Percentiles rank a stretch among this genome's conserved stretches.
phyloP scores from a whole-genome alignment of 1,284 basidiomycete genomes.

The Irpex rosettiformis region DNA sequence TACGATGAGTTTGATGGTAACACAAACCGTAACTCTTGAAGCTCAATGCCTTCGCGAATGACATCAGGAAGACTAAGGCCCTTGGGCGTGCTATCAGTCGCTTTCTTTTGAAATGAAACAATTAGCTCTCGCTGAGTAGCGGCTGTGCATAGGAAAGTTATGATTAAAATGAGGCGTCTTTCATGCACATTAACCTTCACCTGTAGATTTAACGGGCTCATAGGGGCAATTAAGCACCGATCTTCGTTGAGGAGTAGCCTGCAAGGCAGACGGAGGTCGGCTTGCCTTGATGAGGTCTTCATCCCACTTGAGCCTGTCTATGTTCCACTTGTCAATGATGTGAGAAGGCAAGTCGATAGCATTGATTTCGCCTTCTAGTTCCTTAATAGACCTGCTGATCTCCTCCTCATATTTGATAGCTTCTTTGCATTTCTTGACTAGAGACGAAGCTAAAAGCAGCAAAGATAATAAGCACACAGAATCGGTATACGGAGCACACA shows the following conservation, averaged over 20 bases:
- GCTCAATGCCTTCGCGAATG: slow-evolving; percentile 10
- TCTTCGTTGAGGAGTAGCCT: background rate
- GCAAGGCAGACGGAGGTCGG: background rate
- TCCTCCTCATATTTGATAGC: background rate
- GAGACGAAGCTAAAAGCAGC: background rate
- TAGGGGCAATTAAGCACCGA: background rate
- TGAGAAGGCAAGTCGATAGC: background rate
- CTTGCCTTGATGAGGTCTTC: background rate
- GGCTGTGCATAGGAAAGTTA: background rate
- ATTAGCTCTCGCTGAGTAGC: slow-evolving; percentile 4
- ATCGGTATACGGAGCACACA: background rate
- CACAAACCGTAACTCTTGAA: slow-evolving; percentile 9
- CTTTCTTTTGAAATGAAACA: background rate
- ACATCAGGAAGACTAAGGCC: background rate
- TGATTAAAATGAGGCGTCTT: too few species aligned
- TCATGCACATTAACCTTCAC: too few species aligned
- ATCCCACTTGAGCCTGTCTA: background rate
- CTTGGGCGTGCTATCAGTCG: background rate
- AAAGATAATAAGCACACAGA: background rate
- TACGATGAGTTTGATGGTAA: background rate
- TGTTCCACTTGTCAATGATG: background rate
- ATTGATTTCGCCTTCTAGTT: background rate
- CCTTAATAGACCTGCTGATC: background rate
- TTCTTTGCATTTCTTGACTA: background rate
- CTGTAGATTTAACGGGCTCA: background rate